Conservation (phyloP, 495 filamentous ascomycete species). For the Pyronema omphalodes region DNA sequence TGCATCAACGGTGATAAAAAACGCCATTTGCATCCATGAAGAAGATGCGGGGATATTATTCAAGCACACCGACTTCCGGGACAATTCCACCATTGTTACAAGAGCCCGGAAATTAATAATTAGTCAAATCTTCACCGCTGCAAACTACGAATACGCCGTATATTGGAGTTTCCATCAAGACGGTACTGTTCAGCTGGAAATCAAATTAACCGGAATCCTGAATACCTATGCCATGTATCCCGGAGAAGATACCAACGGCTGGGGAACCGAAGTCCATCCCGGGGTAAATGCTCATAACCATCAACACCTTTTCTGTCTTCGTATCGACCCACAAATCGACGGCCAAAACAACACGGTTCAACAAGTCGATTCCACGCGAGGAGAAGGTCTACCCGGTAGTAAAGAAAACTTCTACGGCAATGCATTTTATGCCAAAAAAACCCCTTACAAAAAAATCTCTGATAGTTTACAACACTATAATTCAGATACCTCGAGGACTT, state of each 20-base stretch:
- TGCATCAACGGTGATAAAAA: conserved; percentile 62
- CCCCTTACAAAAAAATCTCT: conserved; percentile 54
- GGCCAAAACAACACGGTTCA: conserved; percentile 73
- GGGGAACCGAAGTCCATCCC: conserved; percentile 86
- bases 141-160: conserved; percentile 93
- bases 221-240: conserved; percentile 80
- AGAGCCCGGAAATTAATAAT: conserved; percentile 74
- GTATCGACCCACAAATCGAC: conserved; percentile 78
- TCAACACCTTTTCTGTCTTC: conserved; percentile 88
- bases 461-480: conserved; percentile 68
- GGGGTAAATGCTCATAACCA: conserved; percentile 76
- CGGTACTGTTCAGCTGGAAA: conserved; percentile 81
- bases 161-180: conserved; percentile 93
- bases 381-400: conserved; percentile 52
- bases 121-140: conserved; percentile 87
- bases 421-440: conserved; percentile 83
- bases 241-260: conserved; percentile 70
- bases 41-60: conserved; percentile 87
- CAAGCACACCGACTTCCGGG: conserved; percentile 93
- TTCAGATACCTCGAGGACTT: conserved; percentile 58
- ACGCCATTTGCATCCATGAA: conserved; percentile 94
- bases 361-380: conserved; percentile 53
- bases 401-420: conserved; percentile 81
- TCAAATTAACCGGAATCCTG: conserved; percentile 87
- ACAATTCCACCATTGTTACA: conserved; percentile 71